A percentile compares a stretch with the other conserved stretches of the same genome.
These are phyloP conservation scores for Chaetomidium leptoderma DNA, from an alignment of 495 filamentous ascomycete genomes.

Conservation along the genomic window DNA sequence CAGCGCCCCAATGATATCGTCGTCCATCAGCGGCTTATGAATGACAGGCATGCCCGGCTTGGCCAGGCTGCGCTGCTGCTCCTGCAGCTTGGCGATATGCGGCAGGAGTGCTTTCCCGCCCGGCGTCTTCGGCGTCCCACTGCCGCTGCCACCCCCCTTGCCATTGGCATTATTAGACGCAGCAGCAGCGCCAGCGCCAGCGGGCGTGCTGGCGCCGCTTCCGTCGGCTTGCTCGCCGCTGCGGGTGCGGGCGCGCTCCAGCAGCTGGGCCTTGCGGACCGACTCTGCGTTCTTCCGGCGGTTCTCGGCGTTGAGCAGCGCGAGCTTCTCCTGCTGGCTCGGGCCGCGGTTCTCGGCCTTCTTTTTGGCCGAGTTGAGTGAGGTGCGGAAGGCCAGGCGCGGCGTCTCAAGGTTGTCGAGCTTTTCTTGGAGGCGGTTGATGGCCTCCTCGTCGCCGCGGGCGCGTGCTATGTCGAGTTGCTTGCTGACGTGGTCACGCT, in stretches of 20 bases:
- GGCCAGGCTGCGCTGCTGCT: constrained; percentile 54
- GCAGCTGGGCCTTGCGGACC: constrained; percentile 77
- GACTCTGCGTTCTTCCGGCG: constrained; percentile 73
- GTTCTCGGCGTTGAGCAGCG: constrained; percentile 70
- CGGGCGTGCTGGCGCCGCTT: constrained; percentile 47
- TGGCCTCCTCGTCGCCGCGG: constrained; percentile 57
- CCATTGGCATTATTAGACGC: constrained; percentile 24
- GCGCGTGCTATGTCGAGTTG: constrained; percentile 61
- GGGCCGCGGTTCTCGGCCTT: constrained; percentile 40
- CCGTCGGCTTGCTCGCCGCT: too few species aligned
- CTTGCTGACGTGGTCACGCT: constrained; percentile 58
- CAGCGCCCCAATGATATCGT: constrained; percentile 76
- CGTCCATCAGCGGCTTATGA: constrained; percentile 69
- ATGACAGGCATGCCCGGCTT: constrained; percentile 61
- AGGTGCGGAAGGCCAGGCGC: constrained; percentile 65
- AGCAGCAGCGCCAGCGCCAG: neutral
- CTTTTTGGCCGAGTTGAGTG: constrained; percentile 43
- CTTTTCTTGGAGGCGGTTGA: constrained; percentile 58
- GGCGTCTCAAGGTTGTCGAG: constrained; percentile 63
- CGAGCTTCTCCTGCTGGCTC: constrained; percentile 69
- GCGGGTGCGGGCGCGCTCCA: constrained; percentile 65
- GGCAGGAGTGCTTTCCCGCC: constrained; percentile 30
- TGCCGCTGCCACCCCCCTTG: constrained; percentile 39
- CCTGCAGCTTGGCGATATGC: constrained; percentile 48
- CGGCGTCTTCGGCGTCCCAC: constrained; percentile 40